Evolutionary conservation across 257 asterid genomes (phyloP).

Genomic region (Scutellaria minor): DNA sequence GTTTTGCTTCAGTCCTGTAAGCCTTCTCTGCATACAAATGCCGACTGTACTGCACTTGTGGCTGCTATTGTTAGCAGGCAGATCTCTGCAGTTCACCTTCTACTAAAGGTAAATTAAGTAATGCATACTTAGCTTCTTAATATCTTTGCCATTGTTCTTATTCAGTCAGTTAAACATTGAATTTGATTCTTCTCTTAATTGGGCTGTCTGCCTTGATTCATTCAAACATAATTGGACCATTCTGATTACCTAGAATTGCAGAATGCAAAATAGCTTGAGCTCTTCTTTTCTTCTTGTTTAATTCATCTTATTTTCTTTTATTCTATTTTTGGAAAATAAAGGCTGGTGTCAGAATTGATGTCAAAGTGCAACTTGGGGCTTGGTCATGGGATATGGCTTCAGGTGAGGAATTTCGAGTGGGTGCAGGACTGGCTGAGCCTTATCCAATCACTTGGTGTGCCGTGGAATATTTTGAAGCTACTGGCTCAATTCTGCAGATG

Average conservation of each 20-base stretch:
- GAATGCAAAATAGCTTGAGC: background rate
- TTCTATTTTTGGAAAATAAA: slow-evolving; percentile 28
- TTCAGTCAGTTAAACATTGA: background rate
- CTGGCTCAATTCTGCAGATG: slow-evolving; percentile 64
- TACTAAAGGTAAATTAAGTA: slow-evolving; percentile 60
- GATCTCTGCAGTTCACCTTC: slow-evolving; percentile 60
- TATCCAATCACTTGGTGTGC: slow-evolving; percentile 81
- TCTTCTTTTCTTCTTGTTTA: slow-evolving; percentile 4
- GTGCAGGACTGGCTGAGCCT: slow-evolving; percentile 85
- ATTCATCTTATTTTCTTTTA: slow-evolving; percentile 8
- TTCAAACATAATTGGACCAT: slow-evolving; percentile 9
- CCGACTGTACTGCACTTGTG: slow-evolving; percentile 72
- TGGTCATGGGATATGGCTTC: slow-evolving; percentile 87
- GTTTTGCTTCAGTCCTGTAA: slow-evolving; percentile 72
- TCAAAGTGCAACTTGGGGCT: slow-evolving; percentile 70
- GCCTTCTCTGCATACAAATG: slow-evolving; percentile 75
- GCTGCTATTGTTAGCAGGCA: slow-evolving; percentile 83
- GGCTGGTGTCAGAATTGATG: slow-evolving; percentile 71
- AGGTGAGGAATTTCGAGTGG: slow-evolving; percentile 85
- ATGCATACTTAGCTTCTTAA: slow-evolving; percentile 9
- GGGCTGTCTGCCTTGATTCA: background rate
- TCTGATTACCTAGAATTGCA: background rate
- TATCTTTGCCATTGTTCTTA: background rate
- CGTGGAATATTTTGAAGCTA: slow-evolving; percentile 78
- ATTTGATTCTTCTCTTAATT: background rate